Base-by-base conservation (phyloP, 2,329 filamentous ascomycete species). In the Colletotrichum theobromicola region DNA sequence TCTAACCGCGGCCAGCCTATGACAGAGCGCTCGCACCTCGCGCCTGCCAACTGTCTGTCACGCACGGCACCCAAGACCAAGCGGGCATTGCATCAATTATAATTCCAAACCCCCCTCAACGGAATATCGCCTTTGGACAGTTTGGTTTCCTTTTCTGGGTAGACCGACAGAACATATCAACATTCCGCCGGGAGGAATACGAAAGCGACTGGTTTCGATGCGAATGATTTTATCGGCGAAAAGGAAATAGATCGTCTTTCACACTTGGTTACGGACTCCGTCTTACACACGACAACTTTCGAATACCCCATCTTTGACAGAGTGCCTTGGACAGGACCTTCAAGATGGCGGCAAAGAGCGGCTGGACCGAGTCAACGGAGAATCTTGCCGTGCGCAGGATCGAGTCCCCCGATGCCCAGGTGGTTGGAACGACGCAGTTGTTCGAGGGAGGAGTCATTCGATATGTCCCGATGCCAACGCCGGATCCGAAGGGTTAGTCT, bases 401-500 rank as follows among this genome's bases (percentile, higher is more conserved):
- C 35, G 77, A 78, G 67, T 65, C 74, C 32, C 70, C 74, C n/a
- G 76, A 78, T 65, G 75, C 75, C 69, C 69, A 78, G 67, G 78
- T 80, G 34, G 76, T 80, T 34, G 79, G 79, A 34, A 79, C 79
- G 24, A 76, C 77, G 30, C 77, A 78, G 72, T 69, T 80, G 58
- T 80, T 78, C 64, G 73, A 78, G 46, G 70, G 71, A 46, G 64
- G 58, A 53, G 62, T 73, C 58, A 77, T 77, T 21, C 77, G 76
- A 61, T 79, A 69, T 70, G 69, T 80, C 16, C 79, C 79, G n/a
- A 80, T 78, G 74, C 81, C 81, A 7, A 79, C 79, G 15, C 79
- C 81, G 28, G 79, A 83, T 69, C 81, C 81, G 3, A 83, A 81
- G 75, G 81, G 78, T 79, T 53, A 66, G 64, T 66, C 34, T 18